These are phyloP conservation scores for Trifolium pratense DNA, from an alignment of 306 rosid genomes.

Conservation along the genomic window DNA sequence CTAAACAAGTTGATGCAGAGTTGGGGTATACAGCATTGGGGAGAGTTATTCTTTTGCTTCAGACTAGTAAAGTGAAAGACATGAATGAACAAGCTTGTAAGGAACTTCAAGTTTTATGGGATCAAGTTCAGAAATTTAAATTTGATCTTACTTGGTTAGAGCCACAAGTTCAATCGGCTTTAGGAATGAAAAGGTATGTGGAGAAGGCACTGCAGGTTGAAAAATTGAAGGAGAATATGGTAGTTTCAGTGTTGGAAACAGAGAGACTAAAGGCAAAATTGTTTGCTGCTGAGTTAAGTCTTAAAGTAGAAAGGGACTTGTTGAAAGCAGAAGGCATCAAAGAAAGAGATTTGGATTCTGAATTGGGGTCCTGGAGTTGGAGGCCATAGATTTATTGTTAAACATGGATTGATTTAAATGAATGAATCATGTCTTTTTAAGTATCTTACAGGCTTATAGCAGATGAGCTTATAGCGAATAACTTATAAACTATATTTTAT, in stretches of 20 bases:
- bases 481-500: too few relatives aligned
- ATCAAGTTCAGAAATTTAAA: constrained; percentile 12
- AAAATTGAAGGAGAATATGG: constrained; percentile 5
- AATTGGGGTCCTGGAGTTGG: constrained; percentile 22
- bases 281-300: constrained; percentile 14
- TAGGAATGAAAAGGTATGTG: constrained; percentile 16
- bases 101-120: constrained; percentile 37
- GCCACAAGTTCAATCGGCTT: constrained; percentile 37
- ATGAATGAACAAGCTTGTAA: not conserved
- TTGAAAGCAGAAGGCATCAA: constrained; percentile 7
- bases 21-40: constrained; percentile 45
- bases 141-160: constrained; percentile 34
- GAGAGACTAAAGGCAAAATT: constrained; percentile 21
- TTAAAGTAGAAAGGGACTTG: constrained; percentile 1
- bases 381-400: not conserved
- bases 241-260: constrained; percentile 13
- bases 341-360: constrained; percentile 33
- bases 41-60: constrained; percentile 16
- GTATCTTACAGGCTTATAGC: too few relatives aligned
- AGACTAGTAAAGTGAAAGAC: constrained; percentile 18
- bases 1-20: not conserved
- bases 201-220: constrained; percentile 17
- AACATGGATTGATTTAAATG: not conserved
- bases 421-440: too few relatives aligned
- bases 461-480: too few relatives aligned